Base-by-base conservation (phyloP, 805 yeast species). In the Lipomyces kockii region DNA sequence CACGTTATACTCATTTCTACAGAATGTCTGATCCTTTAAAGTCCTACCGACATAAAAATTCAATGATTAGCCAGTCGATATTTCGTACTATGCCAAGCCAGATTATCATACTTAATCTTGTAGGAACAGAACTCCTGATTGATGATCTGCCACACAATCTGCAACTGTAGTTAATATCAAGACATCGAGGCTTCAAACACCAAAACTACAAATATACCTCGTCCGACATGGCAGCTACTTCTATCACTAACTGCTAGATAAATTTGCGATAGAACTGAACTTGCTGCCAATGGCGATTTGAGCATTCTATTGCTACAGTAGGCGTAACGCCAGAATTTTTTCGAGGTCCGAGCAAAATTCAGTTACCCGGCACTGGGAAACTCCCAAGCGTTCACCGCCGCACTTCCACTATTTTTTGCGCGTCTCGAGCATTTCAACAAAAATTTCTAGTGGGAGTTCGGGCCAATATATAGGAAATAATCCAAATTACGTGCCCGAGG, bases 81-180 rank as follows among this genome's bases (percentile, higher is more conserved):
- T 22, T 3, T 11, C 35, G 12, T 17, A 55, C n/a, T n/a, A 32
- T 25, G 35, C 61, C 25, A 43, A 20, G 14, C 43, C 22, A 20
- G 25, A 46, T 29, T 2, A 14, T 7, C 69, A 20, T 69, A 70
- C 76, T 89, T 90, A 74, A 95, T 83, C 80, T 94, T 94, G 82
- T 90, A 95, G 27, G 99, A 91, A 82, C 99, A 95, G 77, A 94
- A 95, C 78, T 92, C 94, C 78, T 91, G 92, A 81, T 93, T 92
- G 74, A 95, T 91, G 69, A 94, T 95, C 82, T 91, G 96, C 99
- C 99, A 95, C 76, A 95, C 91, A 73, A 95, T 89, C 85, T 94
- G 52, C 32, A 34, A 29, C 61, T 17, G 20, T n/a, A 43, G 49
- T 43, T 43, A 43, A 43, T 43, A 43, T 17, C 49, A 43, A 7